Conservation (phyloP, 1,284 basidiomycete genomes). For the Vanrija sp. region DNA sequence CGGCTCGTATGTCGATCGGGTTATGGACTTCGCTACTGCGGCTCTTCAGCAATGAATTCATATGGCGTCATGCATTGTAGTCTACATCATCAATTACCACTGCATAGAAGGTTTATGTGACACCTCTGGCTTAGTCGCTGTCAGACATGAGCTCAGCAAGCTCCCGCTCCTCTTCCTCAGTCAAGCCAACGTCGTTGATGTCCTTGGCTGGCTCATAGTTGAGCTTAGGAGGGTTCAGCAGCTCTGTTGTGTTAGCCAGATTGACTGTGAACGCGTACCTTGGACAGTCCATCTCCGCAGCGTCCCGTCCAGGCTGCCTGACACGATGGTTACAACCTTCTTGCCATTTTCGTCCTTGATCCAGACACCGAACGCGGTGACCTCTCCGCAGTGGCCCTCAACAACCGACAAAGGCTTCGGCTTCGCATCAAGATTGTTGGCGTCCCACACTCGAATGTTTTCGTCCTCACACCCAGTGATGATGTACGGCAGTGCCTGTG, state of each 20-base stretch:
- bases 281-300: slow-evolving; percentile 72
- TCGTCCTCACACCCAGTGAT: slow-evolving; percentile 73
- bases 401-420: slow-evolving; percentile 55
- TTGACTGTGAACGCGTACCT: slow-evolving; percentile 54
- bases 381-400: slow-evolving; percentile 83
- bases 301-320: slow-evolving; percentile 76
- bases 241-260: slow-evolving; percentile 19
- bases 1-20: slow-evolving; percentile 27
- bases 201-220: slow-evolving; percentile 22
- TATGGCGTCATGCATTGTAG: slow-evolving; percentile 17
- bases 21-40: slow-evolving; percentile 7
- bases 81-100: too few relatives aligned
- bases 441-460: slow-evolving; percentile 62
- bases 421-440: slow-evolving; percentile 32
- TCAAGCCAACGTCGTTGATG: slow-evolving; percentile 28
- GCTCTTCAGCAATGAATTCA: background rate
- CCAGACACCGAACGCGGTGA: slow-evolving; percentile 71
- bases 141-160: slow-evolving; percentile 71
- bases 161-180: slow-evolving; percentile 54
- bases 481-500: slow-evolving; percentile 56
- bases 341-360: slow-evolving; percentile 53
- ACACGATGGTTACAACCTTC: slow-evolving; percentile 60
- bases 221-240: slow-evolving; percentile 35
- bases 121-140: too few relatives aligned
- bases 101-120: too few relatives aligned